Evolutionary conservation across 768 basidiomycete genomes (phyloP).

Genomic region (Xerocomellus chrysenteron): DNA sequence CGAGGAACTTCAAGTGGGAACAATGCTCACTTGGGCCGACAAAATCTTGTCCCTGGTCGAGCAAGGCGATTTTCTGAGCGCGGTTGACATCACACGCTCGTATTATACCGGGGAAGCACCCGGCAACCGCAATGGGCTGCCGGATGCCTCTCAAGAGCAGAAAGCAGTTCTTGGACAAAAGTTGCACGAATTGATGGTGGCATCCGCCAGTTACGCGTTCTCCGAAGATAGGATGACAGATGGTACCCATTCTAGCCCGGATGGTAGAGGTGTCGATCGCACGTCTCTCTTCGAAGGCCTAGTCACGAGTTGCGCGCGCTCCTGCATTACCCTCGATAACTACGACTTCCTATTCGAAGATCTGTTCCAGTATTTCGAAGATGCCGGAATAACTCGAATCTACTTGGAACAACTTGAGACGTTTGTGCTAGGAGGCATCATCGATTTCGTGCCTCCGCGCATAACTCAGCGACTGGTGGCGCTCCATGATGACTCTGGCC

Average conservation of each 20-base stretch:
- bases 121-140: slow-evolving; percentile 88
- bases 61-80: slow-evolving; percentile 83
- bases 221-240: slow-evolving; percentile 95
- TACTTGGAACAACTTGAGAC: slow-evolving; percentile 81
- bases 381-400: slow-evolving; percentile 78
- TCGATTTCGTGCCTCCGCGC: slow-evolving; percentile 77
- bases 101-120: slow-evolving; percentile 80
- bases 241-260: slow-evolving; percentile 74
- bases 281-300: slow-evolving; percentile 88
- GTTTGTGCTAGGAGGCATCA: slow-evolving; percentile 72
- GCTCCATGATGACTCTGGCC: slow-evolving; percentile 67
- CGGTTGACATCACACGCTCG: slow-evolving; percentile 79
- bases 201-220: slow-evolving; percentile 87
- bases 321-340: slow-evolving; percentile 77
- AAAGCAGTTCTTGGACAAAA: slow-evolving; percentile 68
- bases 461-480: slow-evolving; percentile 84
- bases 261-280: slow-evolving; percentile 89
- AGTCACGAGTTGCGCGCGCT: slow-evolving; percentile 72
- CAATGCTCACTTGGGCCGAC: slow-evolving; percentile 93
- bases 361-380: slow-evolving; percentile 86
- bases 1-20: slow-evolving; percentile 73
- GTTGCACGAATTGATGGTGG: slow-evolving; percentile 79
- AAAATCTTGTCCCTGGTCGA: slow-evolving; percentile 81
- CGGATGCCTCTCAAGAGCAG: slow-evolving; percentile 58
- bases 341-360: slow-evolving; percentile 91